Conservation (phyloP, 805 yeast species). For the Schwanniomyces occidentalis region DNA sequence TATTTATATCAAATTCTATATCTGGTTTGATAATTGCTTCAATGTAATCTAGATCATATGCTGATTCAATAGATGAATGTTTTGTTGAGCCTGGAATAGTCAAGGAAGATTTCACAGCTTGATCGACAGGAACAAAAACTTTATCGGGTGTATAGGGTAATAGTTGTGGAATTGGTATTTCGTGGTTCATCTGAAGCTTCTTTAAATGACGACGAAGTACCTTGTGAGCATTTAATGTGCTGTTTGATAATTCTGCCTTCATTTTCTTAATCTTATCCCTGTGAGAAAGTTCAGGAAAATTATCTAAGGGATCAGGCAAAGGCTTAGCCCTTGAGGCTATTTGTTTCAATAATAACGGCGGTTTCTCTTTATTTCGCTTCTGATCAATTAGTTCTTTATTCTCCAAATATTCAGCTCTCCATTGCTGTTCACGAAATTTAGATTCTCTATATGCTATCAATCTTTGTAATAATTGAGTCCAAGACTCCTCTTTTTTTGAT, state of each 20-base stretch:
- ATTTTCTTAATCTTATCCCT: constrained; percentile 1
- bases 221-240: constrained; percentile 8
- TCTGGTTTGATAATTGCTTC: constrained; percentile 33
- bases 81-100: constrained; percentile 26
- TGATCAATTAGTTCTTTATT: constrained; percentile 2
- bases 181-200: constrained; percentile 21
- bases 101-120: constrained; percentile 9
- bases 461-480: constrained; percentile 10
- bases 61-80: constrained; percentile 17
- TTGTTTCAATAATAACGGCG: constrained; percentile 8
- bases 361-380: constrained; percentile 7
- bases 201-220: constrained; percentile 30
- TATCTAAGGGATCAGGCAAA: constrained; percentile 10
- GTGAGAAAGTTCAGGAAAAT: constrained; percentile 1
- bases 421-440: constrained; percentile 12
- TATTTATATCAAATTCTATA: constrained; percentile 34
- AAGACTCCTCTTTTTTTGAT: not conserved
- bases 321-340: constrained; percentile 1
- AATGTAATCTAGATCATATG: constrained; percentile 34
- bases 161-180: constrained; percentile 32
- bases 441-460: constrained; percentile 14
- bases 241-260: constrained; percentile 2
- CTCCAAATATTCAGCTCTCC: constrained; percentile 16
- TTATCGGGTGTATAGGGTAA: constrained; percentile 27
- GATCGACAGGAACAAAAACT: constrained; percentile 8